These are phyloP conservation scores for Gastrodia elata DNA, from an alignment of 106 monocot genomes.

Conservation along the genomic window DNA sequence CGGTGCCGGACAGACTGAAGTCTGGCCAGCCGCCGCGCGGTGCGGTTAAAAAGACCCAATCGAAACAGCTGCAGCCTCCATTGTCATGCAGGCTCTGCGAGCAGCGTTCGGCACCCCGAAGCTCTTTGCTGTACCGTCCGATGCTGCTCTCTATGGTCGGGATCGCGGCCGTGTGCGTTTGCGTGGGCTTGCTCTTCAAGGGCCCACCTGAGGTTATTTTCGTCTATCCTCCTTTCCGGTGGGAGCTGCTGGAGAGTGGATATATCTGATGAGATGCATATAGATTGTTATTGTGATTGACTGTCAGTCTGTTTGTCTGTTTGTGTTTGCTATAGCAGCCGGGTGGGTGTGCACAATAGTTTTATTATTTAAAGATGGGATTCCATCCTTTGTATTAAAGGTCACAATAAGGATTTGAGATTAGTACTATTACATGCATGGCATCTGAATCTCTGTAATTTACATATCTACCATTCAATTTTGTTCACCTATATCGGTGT, in stretches of 20 bases:
- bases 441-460: no score
- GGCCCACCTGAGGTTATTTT: constrained; percentile 41
- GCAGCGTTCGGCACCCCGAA: constrained; percentile 18
- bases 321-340: background rate
- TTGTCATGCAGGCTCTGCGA: constrained; percentile 42
- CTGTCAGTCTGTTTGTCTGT: background rate
- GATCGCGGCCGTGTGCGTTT: constrained; percentile 78
- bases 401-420: no score
- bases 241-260: constrained; percentile 47
- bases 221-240: constrained; percentile 47
- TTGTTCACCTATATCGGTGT: no score
- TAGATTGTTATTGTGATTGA: background rate
- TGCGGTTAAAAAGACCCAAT: constrained; percentile 15
- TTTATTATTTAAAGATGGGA: background rate
- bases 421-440: no score
- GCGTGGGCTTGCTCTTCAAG: constrained; percentile 62
- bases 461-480: no score
- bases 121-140: constrained; percentile 39
- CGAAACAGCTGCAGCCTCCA: background rate
- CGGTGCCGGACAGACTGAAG: constrained; percentile 2
- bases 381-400: background rate
- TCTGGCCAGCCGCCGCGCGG: constrained; percentile 10
- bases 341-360: background rate
- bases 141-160: constrained; percentile 49
- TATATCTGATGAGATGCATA: constrained; percentile 20